Evolutionary conservation across 2,329 filamentous ascomycete species (phyloP), one percentile per base, ranked within the genome.

Genomic region (Venturia oleaginea): DNA sequence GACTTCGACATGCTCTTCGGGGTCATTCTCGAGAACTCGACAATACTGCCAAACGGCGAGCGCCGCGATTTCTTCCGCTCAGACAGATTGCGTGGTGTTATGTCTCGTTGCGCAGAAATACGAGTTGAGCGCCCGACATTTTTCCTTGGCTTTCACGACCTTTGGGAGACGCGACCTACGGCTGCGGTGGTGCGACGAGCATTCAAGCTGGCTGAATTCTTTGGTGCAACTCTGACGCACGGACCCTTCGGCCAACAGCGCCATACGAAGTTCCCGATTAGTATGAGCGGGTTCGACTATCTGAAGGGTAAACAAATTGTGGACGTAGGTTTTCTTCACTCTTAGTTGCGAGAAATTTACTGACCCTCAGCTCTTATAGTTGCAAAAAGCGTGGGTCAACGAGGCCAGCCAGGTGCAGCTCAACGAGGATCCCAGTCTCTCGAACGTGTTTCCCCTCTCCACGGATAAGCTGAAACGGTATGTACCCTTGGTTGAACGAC

Each of bases 371-470:
- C 15, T 15, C 11, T 22, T 51, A 34, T 27, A 57, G 51, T 37
- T 60, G 27, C 59, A 60, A 37, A 60, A 60, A 60, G 24, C 37
- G 27, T 60, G 59, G 59, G 40, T 43, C 27, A 43, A 60, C n/a
- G 59, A 60, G 24, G 27, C 59, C 4, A 27, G 34, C 24, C 59
- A 17, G 15, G 13, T 60, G 8, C 37, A 42, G 22, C 24, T 60
- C 34, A 60, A 40, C 22, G 37, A 57, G 15, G 27, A 57, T 32
- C 30, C 51, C 27, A 8, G 15, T 34, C 19, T n/a, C 27, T 57
- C 51, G 15, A 57, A 57, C 19, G 32, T 27, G 42, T 15, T 19
- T 3, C n/a, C n/a, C 19, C 59, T 60, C n/a, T n/a, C 37, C 10
- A 40, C 17, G 15, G 17, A 60, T 40, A 60, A 60, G n/a, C 34